These are phyloP conservation scores for Biscutella laevigata DNA, from an alignment of 441 rosid genomes.

Conservation along the genomic window DNA sequence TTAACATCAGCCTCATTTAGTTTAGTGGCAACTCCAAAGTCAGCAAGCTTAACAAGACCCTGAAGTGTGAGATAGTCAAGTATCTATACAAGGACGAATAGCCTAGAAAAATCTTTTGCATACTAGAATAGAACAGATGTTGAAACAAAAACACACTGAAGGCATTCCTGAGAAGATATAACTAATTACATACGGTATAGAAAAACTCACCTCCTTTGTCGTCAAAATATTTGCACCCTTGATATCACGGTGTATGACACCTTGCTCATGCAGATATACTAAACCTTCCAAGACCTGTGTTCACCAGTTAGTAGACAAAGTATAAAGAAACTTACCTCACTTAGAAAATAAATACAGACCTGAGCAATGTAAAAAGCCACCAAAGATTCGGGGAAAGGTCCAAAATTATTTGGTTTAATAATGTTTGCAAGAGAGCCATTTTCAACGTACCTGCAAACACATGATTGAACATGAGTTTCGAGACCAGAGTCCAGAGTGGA, in stretches of 20 bases:
- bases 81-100: too few species aligned
- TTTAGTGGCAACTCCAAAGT: slow-evolving; percentile 99
- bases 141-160: too few species aligned
- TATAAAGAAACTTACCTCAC: slow-evolving; percentile 9
- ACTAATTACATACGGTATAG: not conserved
- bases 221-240: slow-evolving; percentile 98
- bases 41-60: slow-evolving; percentile 99
- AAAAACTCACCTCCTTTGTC: slow-evolving; percentile 73
- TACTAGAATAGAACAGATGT: not conserved
- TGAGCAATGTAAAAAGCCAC: slow-evolving; percentile 96
- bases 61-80: slow-evolving; percentile 28
- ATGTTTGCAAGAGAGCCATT: slow-evolving; percentile 99
- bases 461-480: slow-evolving; percentile 14
- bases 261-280: slow-evolving; percentile 97
- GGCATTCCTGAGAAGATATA: too few species aligned
- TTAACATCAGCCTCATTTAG: slow-evolving; percentile 96
- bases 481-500: slow-evolving; percentile 11
- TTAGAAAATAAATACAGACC: slow-evolving; percentile 40
- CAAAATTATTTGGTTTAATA: slow-evolving; percentile 96
- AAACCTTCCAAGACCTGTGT: slow-evolving; percentile 92
- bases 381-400: slow-evolving; percentile 96
- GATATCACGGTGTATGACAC: slow-evolving; percentile 98
- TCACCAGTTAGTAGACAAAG: slow-evolving; percentile 21
- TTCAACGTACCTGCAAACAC: slow-evolving; percentile 78
- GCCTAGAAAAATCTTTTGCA: slow-evolving; percentile 14